Evolutionary conservation across 495 filamentous ascomycete species (phyloP), one percentile per base, ranked within the genome.

Genomic region (Daldinia grandis): DNA sequence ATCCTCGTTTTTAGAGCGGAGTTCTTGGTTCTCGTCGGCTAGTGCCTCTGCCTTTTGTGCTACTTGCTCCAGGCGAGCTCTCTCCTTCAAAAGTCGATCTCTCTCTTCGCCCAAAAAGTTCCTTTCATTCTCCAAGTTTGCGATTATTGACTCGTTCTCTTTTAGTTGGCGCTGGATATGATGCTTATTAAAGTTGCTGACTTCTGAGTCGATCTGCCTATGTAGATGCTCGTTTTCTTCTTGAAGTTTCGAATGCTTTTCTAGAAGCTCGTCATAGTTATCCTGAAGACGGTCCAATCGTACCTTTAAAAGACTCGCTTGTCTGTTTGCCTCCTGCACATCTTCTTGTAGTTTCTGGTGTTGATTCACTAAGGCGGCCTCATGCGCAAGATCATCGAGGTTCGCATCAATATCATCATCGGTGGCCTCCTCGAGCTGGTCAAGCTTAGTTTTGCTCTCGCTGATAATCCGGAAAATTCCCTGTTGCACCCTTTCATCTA

Each of bases 1-100:
- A 64, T 93, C 88, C 60, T 90, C 90, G 38, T 89, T 88, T 56
- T 93, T 89, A 17, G 86, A 88, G 64, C 89, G 90, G 38, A 95
- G 84, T 63, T 92, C 87, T 53, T 87, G 82, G 35, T 90, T 78
- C 70, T 90, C 84, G 71, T 87, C 85, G 37, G 83, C 74, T 19
- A 83, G 71, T 33, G 80, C 71, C 55, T 81, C 77, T 7, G 86
- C 79, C 40, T 80, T 81, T 37, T 80, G 78, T 27, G 81, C 76
- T 40, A 76, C 81, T 38, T 79, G 74, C 15, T 82, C 79, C 31
- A 87, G 81, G 7, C 81, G 74, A 51, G 78, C 75, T 67, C 79
- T 81, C 66, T 85, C 81, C 64, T 81, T 82, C 25, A 82, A 69
- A 1, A 84, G 73, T 27, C 68, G 67, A 50, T 78, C 71, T 71